Base-by-base conservation (phyloP, 179 eudicot genomes). In the Sideroxylon spinosum region DNA sequence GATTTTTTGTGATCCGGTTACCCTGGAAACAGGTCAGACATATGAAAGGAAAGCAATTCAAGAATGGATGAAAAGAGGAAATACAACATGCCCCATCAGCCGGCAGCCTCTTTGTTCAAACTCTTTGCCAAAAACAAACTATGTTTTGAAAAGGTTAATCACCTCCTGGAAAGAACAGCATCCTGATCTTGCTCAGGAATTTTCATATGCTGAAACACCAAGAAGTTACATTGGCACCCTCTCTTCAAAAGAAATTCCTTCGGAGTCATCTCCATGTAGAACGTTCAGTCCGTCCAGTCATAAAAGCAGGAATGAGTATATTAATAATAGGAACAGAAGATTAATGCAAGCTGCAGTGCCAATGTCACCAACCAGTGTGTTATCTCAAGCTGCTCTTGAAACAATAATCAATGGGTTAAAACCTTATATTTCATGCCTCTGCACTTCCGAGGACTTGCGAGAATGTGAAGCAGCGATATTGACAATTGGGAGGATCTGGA, bases 1-100 rank as follows among this genome's bases (percentile, higher is more conserved):
- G 57, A 79, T 88, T 3, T 88, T 88, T 61, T 26, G 77, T 61
- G 89, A 86, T 64, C 91, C 91, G 0, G 88, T 88, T 55, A 88
- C 91, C 11, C 89, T 88, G 60, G 91, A 88, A 85, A 86, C 91
- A 11, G 91, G 91, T 20, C 91, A 88, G 79, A 88, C 91, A 46
- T 88, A 88, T 22, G 91, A 88, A 82, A 83, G 89, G 69, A 88
- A 80, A 83, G 91, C 91, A 80, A 88, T 88, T 79, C 84, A 86
- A 80, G 91, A 88, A 81, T 88, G 91, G 91, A 76, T 83, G 78
- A 85, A 83, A 23, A 78, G 89, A 83, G 91, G 89, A 72, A 88
- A 85, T 57, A 88, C 86, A 26, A 86, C 91, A 29, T 88, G 91
- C 66, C 91, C 91, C 69, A 88, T 88, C 32, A 88, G 89, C n/a